Conservation (phyloP, 129 eudicot species). For the Artemisia argyi region DNA sequence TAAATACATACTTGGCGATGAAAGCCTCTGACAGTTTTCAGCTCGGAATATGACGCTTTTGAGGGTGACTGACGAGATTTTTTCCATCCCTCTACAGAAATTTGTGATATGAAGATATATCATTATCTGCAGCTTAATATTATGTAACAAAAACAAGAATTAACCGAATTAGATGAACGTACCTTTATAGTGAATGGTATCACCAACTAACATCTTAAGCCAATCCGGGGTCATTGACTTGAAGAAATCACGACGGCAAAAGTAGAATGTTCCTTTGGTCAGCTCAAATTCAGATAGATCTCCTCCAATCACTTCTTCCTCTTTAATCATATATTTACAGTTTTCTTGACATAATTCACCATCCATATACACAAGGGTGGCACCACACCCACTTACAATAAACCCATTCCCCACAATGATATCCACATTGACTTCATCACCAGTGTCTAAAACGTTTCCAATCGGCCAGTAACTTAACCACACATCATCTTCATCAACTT, state of each 20-base stretch:
- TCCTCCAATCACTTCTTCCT: neutral
- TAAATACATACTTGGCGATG: neutral
- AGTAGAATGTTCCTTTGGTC: neutral
- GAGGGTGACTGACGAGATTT: neutral
- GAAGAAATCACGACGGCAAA: conserved; percentile 15
- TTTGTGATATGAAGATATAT: neutral
- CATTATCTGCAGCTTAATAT: neutral
- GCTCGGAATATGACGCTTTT: neutral
- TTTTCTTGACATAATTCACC: too few species aligned
- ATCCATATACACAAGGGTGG: too few species aligned
- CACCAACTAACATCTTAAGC: neutral
- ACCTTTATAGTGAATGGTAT: neutral
- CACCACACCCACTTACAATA: too few species aligned
- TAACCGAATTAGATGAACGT: neutral
- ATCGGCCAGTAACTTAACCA: too few species aligned
- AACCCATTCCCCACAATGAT: too few species aligned
- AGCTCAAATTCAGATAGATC: conserved; percentile 14
- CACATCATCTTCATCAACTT: too few species aligned
- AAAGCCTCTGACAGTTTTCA: neutral
- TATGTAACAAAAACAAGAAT: neutral
- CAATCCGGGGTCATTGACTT: neutral
- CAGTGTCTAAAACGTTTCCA: too few species aligned
- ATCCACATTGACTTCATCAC: too few species aligned
- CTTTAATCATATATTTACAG: too few species aligned
- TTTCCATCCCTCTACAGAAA: conserved; percentile 4